Evolutionary conservation across 1,284 basidiomycete genomes (phyloP).

Genomic region (Rhodotorula glutinis): DNA sequence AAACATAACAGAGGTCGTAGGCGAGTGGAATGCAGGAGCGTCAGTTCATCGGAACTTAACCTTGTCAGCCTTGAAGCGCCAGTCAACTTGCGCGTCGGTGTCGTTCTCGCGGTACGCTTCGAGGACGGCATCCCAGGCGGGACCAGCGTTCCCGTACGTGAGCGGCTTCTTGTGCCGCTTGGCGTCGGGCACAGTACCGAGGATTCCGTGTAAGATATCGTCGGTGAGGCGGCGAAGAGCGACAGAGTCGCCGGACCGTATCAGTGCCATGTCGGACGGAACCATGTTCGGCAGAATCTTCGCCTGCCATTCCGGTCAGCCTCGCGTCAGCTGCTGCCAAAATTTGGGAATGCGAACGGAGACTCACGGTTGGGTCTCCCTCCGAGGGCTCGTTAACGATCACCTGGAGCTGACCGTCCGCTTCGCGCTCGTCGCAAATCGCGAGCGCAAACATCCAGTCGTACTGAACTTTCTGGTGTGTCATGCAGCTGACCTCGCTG

Average conservation of each 20-base stretch:
- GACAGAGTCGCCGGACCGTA: slow-evolving; percentile 7
- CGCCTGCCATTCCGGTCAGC: not conserved
- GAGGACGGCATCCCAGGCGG: slow-evolving; percentile 11
- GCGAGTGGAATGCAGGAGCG: not conserved
- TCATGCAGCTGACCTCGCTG: not conserved
- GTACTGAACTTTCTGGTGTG: slow-evolving; percentile 3
- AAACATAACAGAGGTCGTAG: too few relatives aligned
- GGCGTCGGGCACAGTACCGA: not conserved
- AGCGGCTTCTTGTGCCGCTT: not conserved
- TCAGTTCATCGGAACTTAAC: slow-evolving; percentile 2
- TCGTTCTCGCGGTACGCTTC: not conserved
- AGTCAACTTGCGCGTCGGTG: not conserved
- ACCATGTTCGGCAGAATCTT: not conserved
- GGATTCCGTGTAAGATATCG: slow-evolving; percentile 1
- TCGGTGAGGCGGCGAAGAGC: not conserved
- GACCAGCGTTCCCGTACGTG: not conserved
- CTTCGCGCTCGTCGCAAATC: slow-evolving; percentile 1
- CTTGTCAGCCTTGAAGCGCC: not conserved
- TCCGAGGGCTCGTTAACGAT: not conserved
- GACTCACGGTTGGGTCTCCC: not conserved
- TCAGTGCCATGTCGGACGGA: not conserved
- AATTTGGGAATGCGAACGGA: not conserved
- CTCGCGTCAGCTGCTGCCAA: too few relatives aligned
- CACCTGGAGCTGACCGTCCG: not conserved
- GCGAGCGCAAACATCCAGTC: not conserved